These are phyloP conservation scores for Oenanthe sinensis DNA, from an alignment of 129 eudicot species.

Conservation along the genomic window DNA sequence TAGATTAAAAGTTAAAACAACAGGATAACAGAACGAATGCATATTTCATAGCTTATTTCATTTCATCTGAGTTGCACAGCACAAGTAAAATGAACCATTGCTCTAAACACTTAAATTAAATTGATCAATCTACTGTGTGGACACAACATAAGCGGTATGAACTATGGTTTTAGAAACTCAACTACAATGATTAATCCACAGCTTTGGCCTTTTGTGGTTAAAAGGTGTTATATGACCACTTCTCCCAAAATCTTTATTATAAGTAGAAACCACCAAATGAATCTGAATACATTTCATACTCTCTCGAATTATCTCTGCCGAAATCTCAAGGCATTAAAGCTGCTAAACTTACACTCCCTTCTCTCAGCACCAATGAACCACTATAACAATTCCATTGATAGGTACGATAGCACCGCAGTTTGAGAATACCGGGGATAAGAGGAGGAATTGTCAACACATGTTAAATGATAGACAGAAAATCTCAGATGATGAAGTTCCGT, in stretches of 20 bases:
- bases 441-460: neutral
- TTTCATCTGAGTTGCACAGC: neutral
- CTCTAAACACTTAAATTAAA: neutral
- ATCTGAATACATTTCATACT: too few species aligned
- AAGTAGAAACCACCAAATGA: too few species aligned
- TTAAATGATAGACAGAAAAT: neutral
- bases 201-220: neutral
- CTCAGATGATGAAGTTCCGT: neutral
- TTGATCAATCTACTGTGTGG: neutral
- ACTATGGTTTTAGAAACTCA: neutral
- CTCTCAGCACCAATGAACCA: neutral
- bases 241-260: neutral
- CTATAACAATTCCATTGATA: neutral
- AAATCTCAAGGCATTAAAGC: neutral
- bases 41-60: neutral
- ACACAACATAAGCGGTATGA: neutral
- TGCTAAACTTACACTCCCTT: neutral
- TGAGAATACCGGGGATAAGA: neutral
- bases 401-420: neutral
- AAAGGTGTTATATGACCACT: neutral
- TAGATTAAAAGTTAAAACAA: neutral
- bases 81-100: neutral
- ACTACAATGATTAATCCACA: neutral
- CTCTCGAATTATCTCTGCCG: too few species aligned
- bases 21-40: neutral